phyloP scores from a whole-genome alignment of 2,329 filamentous ascomycete genomes.

The Chalaropsis thielavioides region DNA sequence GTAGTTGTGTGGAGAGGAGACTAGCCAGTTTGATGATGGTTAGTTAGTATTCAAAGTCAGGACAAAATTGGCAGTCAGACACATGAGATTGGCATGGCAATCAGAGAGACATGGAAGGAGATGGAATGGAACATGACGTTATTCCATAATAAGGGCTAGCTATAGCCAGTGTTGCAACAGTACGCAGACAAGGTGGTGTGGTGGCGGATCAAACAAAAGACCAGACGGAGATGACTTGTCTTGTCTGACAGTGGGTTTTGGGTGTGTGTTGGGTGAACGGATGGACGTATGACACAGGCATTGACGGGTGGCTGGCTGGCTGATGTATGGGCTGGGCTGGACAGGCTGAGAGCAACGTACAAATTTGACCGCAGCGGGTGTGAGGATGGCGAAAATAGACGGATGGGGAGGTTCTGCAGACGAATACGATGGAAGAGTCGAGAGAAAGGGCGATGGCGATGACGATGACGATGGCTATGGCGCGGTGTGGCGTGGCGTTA shows the following conservation, averaged over 20 bases:
- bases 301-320: no score
- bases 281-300: background rate
- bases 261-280: background rate
- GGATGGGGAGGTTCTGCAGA: background rate
- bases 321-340: background rate
- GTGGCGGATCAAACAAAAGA: conserved; percentile 5
- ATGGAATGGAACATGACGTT: background rate
- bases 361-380: background rate
- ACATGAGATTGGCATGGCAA: background rate
- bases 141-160: conserved; percentile 1
- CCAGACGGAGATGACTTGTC: background rate
- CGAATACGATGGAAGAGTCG: background rate
- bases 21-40: background rate
- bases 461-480: no score
- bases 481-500: background rate
- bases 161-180: background rate
- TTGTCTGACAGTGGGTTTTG: background rate
- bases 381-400: background rate
- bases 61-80: background rate
- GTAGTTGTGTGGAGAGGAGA: background rate
- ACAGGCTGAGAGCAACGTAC: background rate
- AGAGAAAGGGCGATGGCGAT: background rate
- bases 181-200: background rate
- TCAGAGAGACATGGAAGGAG: background rate
- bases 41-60: background rate